Evolutionary conservation across 305 asterid species (phyloP).

Genomic region (Fraxinus greggii): DNA sequence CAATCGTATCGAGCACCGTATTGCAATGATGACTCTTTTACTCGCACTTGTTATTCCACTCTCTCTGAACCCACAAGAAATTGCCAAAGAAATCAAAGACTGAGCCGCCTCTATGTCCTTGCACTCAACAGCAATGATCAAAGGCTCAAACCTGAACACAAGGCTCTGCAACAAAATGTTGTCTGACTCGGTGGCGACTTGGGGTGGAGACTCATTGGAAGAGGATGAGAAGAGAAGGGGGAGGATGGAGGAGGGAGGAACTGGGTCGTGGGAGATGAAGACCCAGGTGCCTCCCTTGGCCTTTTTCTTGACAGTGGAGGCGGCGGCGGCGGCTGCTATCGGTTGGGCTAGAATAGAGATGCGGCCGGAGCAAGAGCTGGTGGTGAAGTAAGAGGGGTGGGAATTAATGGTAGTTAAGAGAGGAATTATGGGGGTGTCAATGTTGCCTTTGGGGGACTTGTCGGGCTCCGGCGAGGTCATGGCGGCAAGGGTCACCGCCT

Average conservation of each 20-base stretch:
- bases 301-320: conserved; percentile 62
- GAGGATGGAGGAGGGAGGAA: conserved; percentile 41
- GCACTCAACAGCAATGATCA: conserved; percentile 89
- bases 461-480: conserved; percentile 75
- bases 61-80: conserved; percentile 89
- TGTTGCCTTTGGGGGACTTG: conserved; percentile 81
- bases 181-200: conserved; percentile 17
- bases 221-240: conserved; percentile 49
- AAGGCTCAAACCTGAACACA: conserved; percentile 84
- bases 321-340: conserved; percentile 34
- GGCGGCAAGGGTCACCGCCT: conserved; percentile 60
- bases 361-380: conserved; percentile 99
- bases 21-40: conserved; percentile 74
- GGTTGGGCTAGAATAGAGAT: conserved; percentile 85
- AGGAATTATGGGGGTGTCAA: conserved; percentile 77
- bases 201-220: neutral
- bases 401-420: conserved; percentile 68
- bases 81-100: conserved; percentile 69
- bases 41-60: conserved; percentile 85
- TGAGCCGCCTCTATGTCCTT: conserved; percentile 66
- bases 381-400: conserved; percentile 86
- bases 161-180: conserved; percentile 27
- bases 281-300: conserved; percentile 94
- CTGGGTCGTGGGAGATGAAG: conserved; percentile 75
- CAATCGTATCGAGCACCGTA: conserved; percentile 83